Evolutionary conservation across 2,329 filamentous ascomycete species (phyloP), one percentile per base, ranked within the genome.

Genomic region (Colletotrichum musicola): DNA sequence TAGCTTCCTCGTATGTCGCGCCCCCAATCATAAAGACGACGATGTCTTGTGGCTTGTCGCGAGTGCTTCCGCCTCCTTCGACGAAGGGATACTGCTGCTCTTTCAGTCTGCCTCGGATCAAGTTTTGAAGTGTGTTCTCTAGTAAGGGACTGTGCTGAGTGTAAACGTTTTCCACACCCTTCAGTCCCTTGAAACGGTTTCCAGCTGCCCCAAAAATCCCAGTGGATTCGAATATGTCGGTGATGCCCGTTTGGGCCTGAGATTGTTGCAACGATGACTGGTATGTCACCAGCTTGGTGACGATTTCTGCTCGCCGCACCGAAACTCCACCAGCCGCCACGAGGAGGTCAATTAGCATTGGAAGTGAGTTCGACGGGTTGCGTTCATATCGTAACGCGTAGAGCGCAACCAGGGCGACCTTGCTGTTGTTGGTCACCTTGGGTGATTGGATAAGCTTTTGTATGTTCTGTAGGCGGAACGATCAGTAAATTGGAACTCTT

Each of bases 121-220:
- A 84, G 74, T 95, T 95, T 77, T 98, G 95, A 18, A 99, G 82
- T 0, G 94, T 98, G 25, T 88, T 88, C 78, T 98, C 95, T 16
- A 99, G 81, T 22, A 94, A 87, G 0, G 97, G 94, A 6, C 94
- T 97, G 79, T 99, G 96, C 78, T 99, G 97, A 0, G 96, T 99
- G 79, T 99, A 99, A 30, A 99, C 96, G 74, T 99, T 99, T 79
- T 99, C 97, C 1, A 99, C 96, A 1, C 96, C 96, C 77, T 98
- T 98, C 14, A 99, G 85, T 0, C 96, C 96, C 76, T 97, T 97
- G 79, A 99, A 94, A 5, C 95, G 90, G 75, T 92, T 93, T 46
- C 94, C 88, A 12, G 95, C 94, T 13, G 93, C 93, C 0, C 93
- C 93, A 80, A 99, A 97, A 72, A 99, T 95, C 4, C 94, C 95